Evolutionary conservation across 495 filamentous ascomycete genomes (phyloP).

Genomic region (Aspergillus leporis): DNA sequence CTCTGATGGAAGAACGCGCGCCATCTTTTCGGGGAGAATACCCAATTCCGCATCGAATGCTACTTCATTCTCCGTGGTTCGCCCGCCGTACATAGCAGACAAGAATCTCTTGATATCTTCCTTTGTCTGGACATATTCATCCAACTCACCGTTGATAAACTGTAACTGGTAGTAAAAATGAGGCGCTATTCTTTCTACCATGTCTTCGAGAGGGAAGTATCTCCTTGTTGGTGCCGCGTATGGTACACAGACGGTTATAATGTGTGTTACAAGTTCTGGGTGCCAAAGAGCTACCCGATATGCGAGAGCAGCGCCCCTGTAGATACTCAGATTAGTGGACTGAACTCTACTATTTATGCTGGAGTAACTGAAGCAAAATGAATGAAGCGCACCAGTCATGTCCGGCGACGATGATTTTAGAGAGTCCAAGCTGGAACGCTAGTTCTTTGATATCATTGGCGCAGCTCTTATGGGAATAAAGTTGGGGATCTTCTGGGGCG

Average conservation of each 20-base stretch:
- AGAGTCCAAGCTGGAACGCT: conserved; percentile 56
- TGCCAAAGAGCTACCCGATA: conserved; percentile 70
- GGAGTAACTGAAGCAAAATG: neutral
- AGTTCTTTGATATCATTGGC: conserved; percentile 70
- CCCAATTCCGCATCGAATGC: conserved; percentile 59
- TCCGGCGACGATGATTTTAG: conserved; percentile 70
- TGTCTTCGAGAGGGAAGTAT: conserved; percentile 51
- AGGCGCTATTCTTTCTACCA: conserved; percentile 61
- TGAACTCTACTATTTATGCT: neutral
- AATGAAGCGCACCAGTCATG: conserved; percentile 75
- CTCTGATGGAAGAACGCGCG: conserved; percentile 44
- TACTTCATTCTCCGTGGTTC: conserved; percentile 50
- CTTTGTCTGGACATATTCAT: conserved; percentile 54
- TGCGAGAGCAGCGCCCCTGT: conserved; percentile 56
- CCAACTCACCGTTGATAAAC: conserved; percentile 65
- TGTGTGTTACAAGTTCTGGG: conserved; percentile 65
- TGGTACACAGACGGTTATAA: conserved; percentile 81
- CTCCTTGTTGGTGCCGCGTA: conserved; percentile 53
- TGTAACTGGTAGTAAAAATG: conserved; percentile 84
- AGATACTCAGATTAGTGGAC: neutral
- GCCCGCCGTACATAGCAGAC: conserved; percentile 66
- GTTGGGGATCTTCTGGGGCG: conserved; percentile 52
- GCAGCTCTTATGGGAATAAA: conserved; percentile 69
- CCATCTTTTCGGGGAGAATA: conserved; percentile 54
- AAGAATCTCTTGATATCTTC: conserved; percentile 67